phyloP scores from a whole-genome alignment of 176 grass and related monocot species.

The Ananas comosus region DNA sequence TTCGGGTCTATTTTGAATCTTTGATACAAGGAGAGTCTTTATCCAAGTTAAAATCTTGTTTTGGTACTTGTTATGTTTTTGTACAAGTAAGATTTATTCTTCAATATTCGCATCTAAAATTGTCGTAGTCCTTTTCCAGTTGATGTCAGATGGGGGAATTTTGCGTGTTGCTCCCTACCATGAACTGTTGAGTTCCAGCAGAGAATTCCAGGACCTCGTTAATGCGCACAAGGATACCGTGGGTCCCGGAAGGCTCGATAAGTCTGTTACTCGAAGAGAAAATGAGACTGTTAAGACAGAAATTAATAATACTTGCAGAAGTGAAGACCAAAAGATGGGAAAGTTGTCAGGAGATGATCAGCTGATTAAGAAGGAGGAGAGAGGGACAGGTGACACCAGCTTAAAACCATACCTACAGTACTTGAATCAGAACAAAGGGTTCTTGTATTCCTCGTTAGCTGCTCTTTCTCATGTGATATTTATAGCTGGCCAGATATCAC shows the following conservation, averaged over 20 bases:
- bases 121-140: conserved; percentile 3
- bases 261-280: not conserved
- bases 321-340: not conserved
- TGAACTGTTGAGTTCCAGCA: conserved; percentile 17
- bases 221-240: conserved; percentile 27
- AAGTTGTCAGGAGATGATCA: conserved; percentile 15
- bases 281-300: conserved; percentile 1
- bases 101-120: no score
- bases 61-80: not conserved
- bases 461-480: conserved; percentile 22
- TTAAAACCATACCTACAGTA: conserved; percentile 23
- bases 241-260: conserved; percentile 1
- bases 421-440: conserved; percentile 29
- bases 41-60: not conserved
- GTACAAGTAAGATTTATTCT: no score
- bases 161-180: conserved; percentile 19
- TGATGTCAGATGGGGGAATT: conserved; percentile 27
- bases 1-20: not conserved
- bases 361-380: conserved; percentile 32
- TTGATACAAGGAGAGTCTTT: not conserved
- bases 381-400: conserved; percentile 26
- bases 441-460: conserved; percentile 5
- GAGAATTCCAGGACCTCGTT: conserved; percentile 24
- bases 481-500: conserved; percentile 23
- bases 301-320: not conserved